phyloP scores from a whole-genome alignment of 2,329 filamentous ascomycete species.

The Lachnellula arida region DNA sequence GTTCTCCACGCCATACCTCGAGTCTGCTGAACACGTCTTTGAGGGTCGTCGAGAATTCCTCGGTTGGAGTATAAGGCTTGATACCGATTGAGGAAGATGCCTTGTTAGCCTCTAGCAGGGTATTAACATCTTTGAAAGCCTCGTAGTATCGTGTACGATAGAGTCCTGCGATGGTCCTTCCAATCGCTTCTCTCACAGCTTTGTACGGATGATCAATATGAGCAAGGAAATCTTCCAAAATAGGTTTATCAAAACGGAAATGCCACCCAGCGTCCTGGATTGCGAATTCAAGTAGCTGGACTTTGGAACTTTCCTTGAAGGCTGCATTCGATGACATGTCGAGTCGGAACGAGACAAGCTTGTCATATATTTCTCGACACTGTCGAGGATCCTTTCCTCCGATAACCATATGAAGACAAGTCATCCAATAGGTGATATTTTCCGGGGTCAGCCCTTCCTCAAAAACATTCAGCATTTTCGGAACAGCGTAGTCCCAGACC shows the following conservation, averaged over 20 bases:
- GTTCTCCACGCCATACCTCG: conserved; percentile 81
- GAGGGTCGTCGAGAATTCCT: conserved; percentile 69
- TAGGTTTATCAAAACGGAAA: conserved; percentile 84
- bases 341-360: conserved; percentile 76
- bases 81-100: conserved; percentile 75
- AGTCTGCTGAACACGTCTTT: conserved; percentile 71
- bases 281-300: conserved; percentile 82
- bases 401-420: conserved; percentile 83
- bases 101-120: conserved; percentile 75
- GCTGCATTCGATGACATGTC: conserved; percentile 95
- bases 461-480: conserved; percentile 80
- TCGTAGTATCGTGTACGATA: conserved; percentile 92
- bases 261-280: conserved; percentile 93
- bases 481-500: conserved; percentile 87
- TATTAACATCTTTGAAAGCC: conserved; percentile 75
- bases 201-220: conserved; percentile 98
- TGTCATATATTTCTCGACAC: conserved; percentile 79
- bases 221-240: conserved; percentile 79
- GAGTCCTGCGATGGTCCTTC: conserved; percentile 79
- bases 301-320: conserved; percentile 98
- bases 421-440: conserved; percentile 91
- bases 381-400: conserved; percentile 87
- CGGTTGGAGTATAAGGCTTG: conserved; percentile 73
- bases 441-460: conserved; percentile 91
- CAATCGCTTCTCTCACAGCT: conserved; percentile 91